A percentile compares a stretch with the other conserved stretches of the same genome.
phyloP scores from a whole-genome alignment of 2,329 filamentous ascomycete species.

The Fusarium sambucinum region DNA sequence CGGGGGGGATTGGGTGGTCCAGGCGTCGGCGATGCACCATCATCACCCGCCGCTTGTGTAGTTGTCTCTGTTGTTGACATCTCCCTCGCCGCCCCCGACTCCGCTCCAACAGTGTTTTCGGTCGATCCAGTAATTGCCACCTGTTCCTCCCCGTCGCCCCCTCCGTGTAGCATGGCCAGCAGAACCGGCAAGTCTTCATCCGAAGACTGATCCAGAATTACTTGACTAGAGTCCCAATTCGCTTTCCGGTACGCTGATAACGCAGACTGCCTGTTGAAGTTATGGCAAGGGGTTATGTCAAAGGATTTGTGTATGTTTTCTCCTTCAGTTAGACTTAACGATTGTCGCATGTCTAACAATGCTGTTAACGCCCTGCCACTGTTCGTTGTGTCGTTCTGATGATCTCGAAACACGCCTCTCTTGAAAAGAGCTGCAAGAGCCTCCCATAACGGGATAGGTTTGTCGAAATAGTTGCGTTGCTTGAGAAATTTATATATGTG shows the following conservation, averaged over 20 bases:
- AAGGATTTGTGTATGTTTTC: neutral
- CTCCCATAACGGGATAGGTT: constrained; percentile 49
- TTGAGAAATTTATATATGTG: constrained; percentile 46
- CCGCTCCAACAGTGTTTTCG: neutral
- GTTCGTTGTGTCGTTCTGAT: too few relatives aligned
- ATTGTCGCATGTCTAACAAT: neutral
- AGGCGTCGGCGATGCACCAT: neutral
- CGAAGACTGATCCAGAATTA: neutral
- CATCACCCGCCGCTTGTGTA: neutral
- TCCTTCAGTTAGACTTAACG: too few relatives aligned
- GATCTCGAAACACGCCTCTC: neutral
- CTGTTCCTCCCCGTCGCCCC: too few relatives aligned
- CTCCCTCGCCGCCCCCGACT: neutral
- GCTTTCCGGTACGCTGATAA: neutral
- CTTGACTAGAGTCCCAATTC: neutral
- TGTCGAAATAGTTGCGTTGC: accelerated
- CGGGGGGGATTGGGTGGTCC: neutral
- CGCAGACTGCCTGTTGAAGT: neutral
- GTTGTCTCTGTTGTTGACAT: neutral
- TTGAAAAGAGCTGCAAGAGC: constrained; percentile 42
- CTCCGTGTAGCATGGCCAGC: too few relatives aligned
- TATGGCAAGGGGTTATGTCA: neutral
- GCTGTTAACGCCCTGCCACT: too few relatives aligned
- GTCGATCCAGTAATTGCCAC: neutral
- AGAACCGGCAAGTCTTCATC: neutral